These are phyloP conservation scores for Pseudogymnoascus sp. DNA, from an alignment of 2,329 filamentous ascomycete genomes.

Conservation along the genomic window DNA sequence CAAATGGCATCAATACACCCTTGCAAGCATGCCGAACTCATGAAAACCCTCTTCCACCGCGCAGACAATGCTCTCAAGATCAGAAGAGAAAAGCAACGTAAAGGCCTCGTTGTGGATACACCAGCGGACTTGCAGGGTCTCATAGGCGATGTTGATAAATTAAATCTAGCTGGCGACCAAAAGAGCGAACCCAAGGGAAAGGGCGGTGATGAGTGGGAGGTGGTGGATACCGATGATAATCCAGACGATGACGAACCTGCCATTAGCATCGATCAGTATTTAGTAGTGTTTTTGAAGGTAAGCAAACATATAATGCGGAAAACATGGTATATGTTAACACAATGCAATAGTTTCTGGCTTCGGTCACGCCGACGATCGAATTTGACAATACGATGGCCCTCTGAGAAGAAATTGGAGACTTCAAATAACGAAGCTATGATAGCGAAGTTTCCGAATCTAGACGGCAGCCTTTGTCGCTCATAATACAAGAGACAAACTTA, in stretches of 20 bases:
- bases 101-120: slow-evolving; percentile 29
- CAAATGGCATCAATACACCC: slow-evolving; percentile 95
- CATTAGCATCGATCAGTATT: slow-evolving; percentile 80
- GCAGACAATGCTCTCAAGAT: slow-evolving; percentile 90
- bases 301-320: slow-evolving; percentile 15
- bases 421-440: not conserved
- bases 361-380: not conserved
- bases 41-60: slow-evolving; percentile 94
- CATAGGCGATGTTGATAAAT: slow-evolving; percentile 65
- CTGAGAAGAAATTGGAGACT: not conserved
- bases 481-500: not conserved
- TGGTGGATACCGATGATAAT: slow-evolving; percentile 50
- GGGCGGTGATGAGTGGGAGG: slow-evolving; percentile 56
- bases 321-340: slow-evolving; percentile 44
- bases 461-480: not conserved
- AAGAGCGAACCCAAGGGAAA: slow-evolving; percentile 28
- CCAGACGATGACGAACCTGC: slow-evolving; percentile 67
- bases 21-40: slow-evolving; percentile 93
- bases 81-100: slow-evolving; percentile 69
- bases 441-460: not conserved
- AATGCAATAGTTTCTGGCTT: slow-evolving; percentile 20
- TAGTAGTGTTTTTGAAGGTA: slow-evolving; percentile 78
- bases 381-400: not conserved
- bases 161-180: slow-evolving; percentile 44
- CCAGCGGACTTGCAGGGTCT: slow-evolving; percentile 55